A percentile compares a stretch with the other conserved stretches of the same genome.
Conservation (phyloP, 1,139 yeast species). For the Candida glucosophila region DNA sequence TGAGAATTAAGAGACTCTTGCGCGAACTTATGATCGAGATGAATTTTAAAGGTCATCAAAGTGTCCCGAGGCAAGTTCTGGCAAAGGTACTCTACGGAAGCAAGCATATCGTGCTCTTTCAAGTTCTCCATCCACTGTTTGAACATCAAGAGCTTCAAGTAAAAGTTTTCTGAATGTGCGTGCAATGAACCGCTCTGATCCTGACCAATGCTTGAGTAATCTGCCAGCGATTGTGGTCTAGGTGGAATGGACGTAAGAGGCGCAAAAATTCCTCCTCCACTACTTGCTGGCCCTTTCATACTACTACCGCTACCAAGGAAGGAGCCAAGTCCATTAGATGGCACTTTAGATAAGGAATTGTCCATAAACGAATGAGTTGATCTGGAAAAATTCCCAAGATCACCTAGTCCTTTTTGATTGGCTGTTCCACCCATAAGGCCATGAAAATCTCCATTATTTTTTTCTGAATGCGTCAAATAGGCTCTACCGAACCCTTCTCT, state of each 20-base stretch:
- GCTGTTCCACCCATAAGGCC: too few relatives aligned
- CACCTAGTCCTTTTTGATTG: constrained; percentile 14
- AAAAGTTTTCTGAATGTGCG: constrained; percentile 17
- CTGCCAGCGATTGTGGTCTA: constrained; percentile 39
- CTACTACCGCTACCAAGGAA: constrained; percentile 4
- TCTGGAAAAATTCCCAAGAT: too few relatives aligned
- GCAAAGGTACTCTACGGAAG: constrained; percentile 53
- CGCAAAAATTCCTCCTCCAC: constrained; percentile 9
- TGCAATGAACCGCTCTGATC: constrained; percentile 9
- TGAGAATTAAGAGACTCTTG: constrained; percentile 8
- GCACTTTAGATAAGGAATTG: too few relatives aligned
- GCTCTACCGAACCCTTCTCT: too few relatives aligned
- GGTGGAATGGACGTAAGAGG: constrained; percentile 24
- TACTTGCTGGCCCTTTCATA: constrained; percentile 1
- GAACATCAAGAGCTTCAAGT: constrained; percentile 41
- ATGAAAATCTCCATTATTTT: constrained; percentile 3
- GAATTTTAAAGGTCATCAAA: constrained; percentile 36
- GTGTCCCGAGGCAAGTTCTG: constrained; percentile 40
- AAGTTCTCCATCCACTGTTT: constrained; percentile 55
- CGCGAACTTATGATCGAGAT: constrained; percentile 26
- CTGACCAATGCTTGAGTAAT: constrained; percentile 21
- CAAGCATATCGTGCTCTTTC: constrained; percentile 46
- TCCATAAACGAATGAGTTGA: too few relatives aligned
- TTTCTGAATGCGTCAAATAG: too few relatives aligned
- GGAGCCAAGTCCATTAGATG: constrained; percentile 3